Evolutionary conservation across 1,284 basidiomycete species (phyloP).

Genomic region (Phlebopus sp.): DNA sequence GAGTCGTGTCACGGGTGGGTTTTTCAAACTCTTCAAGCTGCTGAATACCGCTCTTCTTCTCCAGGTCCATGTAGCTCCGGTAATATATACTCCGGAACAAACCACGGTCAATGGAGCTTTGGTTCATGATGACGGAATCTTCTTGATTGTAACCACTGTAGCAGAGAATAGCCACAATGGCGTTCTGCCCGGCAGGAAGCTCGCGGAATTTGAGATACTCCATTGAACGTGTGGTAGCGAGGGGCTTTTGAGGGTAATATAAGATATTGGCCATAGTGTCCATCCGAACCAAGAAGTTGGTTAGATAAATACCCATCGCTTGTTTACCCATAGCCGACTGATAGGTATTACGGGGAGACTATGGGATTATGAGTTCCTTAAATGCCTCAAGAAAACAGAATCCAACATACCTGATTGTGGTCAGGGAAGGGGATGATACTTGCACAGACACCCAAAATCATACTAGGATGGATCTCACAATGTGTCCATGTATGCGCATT

Average conservation of each 20-base stretch:
- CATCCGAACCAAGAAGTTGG: conserved; percentile 97
- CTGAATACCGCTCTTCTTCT: conserved; percentile 94
- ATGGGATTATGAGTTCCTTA: conserved; percentile 15
- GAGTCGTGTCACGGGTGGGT: conserved; percentile 88
- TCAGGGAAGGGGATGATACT: conserved; percentile 99
- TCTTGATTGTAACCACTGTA: conserved; percentile 99
- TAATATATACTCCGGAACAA: conserved; percentile 99
- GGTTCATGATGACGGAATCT: conserved; percentile 99
- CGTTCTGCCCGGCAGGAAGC: conserved; percentile 96
- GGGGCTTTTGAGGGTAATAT: conserved; percentile 98
- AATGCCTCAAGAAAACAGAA: neutral
- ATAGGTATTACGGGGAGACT: conserved; percentile 99
- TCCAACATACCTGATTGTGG: conserved; percentile 84
- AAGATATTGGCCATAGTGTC: conserved; percentile 99
- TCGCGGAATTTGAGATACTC: conserved; percentile 98
- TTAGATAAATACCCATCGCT: conserved; percentile 98
- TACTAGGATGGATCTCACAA: conserved; percentile 98
- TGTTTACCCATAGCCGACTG: conserved; percentile 99
- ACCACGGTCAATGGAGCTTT: conserved; percentile 96
- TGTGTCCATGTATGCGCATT: conserved; percentile 95
- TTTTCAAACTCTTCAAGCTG: conserved; percentile 97
- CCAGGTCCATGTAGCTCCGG: conserved; percentile 96
- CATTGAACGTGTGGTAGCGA: conserved; percentile 98
- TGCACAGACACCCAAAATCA: conserved; percentile 98
- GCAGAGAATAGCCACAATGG: conserved; percentile 96